Conservation (phyloP, 352 stramenopile species). For the Halophytophthora polymorphica region DNA sequence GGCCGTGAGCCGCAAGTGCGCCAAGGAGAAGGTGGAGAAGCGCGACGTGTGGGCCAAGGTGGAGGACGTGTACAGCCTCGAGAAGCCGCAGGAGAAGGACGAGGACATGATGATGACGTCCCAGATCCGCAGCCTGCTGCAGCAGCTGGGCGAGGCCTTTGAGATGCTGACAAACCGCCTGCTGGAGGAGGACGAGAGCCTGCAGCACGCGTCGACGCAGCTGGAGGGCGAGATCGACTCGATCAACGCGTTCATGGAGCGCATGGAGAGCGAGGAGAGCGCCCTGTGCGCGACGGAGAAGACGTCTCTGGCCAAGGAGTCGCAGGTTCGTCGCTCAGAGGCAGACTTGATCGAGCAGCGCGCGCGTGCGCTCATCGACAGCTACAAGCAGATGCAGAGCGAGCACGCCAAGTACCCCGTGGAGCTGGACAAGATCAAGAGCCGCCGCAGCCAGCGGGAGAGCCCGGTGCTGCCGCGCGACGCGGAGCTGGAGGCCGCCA, state of each 20-base stretch:
- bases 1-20: constrained; percentile 45
- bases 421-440: constrained; percentile 80
- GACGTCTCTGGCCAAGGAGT: constrained; percentile 82
- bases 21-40: constrained; percentile 83
- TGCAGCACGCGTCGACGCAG: constrained; percentile 80
- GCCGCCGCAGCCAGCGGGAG: constrained; percentile 69
- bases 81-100: constrained; percentile 85
- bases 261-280: constrained; percentile 87
- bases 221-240: constrained; percentile 84
- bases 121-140: constrained; percentile 82
- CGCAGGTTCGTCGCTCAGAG: constrained; percentile 75
- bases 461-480: constrained; percentile 64
- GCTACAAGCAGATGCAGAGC: constrained; percentile 87
- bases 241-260: constrained; percentile 88
- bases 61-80: constrained; percentile 80
- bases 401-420: constrained; percentile 85
- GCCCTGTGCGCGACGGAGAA: constrained; percentile 81
- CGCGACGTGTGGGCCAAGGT: constrained; percentile 82
- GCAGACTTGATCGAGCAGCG: constrained; percentile 83
- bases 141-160: constrained; percentile 84
- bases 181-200: constrained; percentile 79
- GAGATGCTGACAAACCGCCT: constrained; percentile 88
- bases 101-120: constrained; percentile 92
- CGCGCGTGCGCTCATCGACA: constrained; percentile 74
- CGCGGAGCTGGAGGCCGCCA: constrained; percentile 70